Conservation (phyloP, 768 basidiomycete genomes). For the Lactarius akahatsu region DNA sequence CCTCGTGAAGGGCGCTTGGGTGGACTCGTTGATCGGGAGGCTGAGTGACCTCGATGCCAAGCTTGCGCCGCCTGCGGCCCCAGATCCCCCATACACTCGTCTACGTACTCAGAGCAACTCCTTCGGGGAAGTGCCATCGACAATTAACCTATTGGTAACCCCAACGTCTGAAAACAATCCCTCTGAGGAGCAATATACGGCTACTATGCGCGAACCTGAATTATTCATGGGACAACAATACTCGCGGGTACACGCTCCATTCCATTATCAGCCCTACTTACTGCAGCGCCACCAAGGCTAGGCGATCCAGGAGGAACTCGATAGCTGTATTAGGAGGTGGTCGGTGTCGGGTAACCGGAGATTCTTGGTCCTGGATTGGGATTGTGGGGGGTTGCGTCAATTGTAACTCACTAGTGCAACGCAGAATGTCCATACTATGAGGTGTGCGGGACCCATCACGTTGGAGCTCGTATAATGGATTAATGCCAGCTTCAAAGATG, state of each 20-base stretch:
- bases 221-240: background rate
- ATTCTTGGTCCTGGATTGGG: background rate
- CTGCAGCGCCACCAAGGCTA: background rate
- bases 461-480: background rate
- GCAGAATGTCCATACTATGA: background rate
- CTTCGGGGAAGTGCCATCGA: background rate
- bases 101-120: background rate
- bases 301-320: background rate
- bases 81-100: background rate
- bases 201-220: slow-evolving; percentile 1
- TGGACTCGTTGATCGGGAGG: background rate
- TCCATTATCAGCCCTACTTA: background rate
- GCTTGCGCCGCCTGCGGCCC: background rate
- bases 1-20: background rate
- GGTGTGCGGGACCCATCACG: background rate
- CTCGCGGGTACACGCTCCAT: slow-evolving; percentile 1
- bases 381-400: background rate
- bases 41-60: slow-evolving; percentile 9
- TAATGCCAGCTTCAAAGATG: too few species aligned
- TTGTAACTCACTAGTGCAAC: background rate
- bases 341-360: background rate
- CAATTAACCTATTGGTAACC: background rate
- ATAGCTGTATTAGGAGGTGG: background rate
- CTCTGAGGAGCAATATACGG: background rate
- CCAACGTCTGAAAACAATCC: background rate